Base-by-base conservation (phyloP, 2,329 filamentous ascomycete genomes). In the Sarocladium strictum region DNA sequence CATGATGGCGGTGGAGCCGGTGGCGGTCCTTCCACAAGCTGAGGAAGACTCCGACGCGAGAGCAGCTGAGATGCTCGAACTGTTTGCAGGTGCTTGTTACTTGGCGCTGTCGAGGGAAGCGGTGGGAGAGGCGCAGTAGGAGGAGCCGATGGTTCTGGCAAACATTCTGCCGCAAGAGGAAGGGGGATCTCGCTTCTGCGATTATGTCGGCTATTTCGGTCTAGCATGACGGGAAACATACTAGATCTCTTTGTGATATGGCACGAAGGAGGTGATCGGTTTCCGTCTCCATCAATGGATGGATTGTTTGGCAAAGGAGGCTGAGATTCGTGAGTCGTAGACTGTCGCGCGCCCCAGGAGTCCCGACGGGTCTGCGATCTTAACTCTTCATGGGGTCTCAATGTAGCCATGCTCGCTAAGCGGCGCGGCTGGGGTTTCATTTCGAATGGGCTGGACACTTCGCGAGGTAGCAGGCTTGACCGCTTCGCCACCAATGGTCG, bases 1-100 rank as follows among this genome's bases (percentile, higher is more conserved):
- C 74, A 75, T 11, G 70, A 80, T 23, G 80, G 80, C 4, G 80
- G 80, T 6, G 80, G 80, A 14, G 72, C 76, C 15, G 74, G 78
- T 1, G 79, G 79, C 27, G 78, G 78, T 1, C 76, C 76, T 12
- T 76, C 72, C 1, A 66, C 67, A 35, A 80, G 67, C 24, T 79
- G 76, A 5, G 78, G 74, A 72, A 80, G 73, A 64, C 78, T 81
- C 54, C 73, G 71, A 24, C 76, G 69, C 4, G 50, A 53, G 14
- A 53, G 50, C 10, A 53, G 19, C 14, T 27, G 33, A 9, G 33
- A 53, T 14, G 35, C 29, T 17, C 50, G 50, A 15, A 33, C 19
- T 7, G 32, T 10, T 33, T 53, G 50, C 21, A 53, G 14, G 50
- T 53, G 29, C 24, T 53, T 53, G 33, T 21, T 21, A 29, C 50